Percentiles rank a stretch among this genome's conserved stretches.
These are phyloP conservation scores for Colletotrichum abscissum DNA, from an alignment of 2,329 filamentous ascomycete species.

Conservation along the genomic window DNA sequence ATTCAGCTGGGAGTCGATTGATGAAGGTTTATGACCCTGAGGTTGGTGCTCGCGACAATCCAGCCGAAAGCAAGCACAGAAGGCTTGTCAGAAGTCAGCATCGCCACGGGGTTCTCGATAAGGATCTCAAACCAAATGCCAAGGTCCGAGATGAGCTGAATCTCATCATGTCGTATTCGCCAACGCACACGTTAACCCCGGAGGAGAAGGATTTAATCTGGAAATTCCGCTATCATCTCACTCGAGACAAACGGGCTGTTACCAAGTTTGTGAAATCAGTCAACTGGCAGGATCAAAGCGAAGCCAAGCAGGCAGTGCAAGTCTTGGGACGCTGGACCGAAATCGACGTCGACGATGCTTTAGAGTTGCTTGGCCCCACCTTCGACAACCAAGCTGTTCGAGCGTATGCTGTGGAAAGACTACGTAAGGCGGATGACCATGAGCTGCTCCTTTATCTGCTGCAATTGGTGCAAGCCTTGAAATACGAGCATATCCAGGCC, in stretches of 20 bases:
- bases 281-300: slow-evolving; percentile 87
- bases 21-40: slow-evolving; percentile 95
- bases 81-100: slow-evolving; percentile 89
- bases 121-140: slow-evolving; percentile 94
- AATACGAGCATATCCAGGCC: slow-evolving; percentile 84
- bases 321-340: slow-evolving; percentile 94
- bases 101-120: slow-evolving; percentile 92
- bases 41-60: slow-evolving; percentile 88
- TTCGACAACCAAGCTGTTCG: slow-evolving; percentile 91
- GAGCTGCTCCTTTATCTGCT: slow-evolving; percentile 92
- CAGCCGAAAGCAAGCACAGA: slow-evolving; percentile 94
- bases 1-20: slow-evolving; percentile 68
- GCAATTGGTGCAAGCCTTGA: slow-evolving; percentile 94
- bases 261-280: slow-evolving; percentile 99
- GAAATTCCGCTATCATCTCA: slow-evolving; percentile 96
- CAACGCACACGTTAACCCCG: slow-evolving; percentile 85
- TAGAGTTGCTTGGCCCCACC: slow-evolving; percentile 91
- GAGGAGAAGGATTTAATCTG: slow-evolving; percentile 97
- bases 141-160: slow-evolving; percentile 96
- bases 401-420: slow-evolving; percentile 90
- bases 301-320: slow-evolving; percentile 89
- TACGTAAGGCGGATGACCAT: slow-evolving; percentile 92
- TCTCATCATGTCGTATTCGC: slow-evolving; percentile 89
- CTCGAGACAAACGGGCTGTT: slow-evolving; percentile 88
- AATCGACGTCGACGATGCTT: slow-evolving; percentile 95